These are phyloP conservation scores for Xylariaceae sp. DNA, from an alignment of 2,329 filamentous ascomycete genomes.

Conservation along the genomic window DNA sequence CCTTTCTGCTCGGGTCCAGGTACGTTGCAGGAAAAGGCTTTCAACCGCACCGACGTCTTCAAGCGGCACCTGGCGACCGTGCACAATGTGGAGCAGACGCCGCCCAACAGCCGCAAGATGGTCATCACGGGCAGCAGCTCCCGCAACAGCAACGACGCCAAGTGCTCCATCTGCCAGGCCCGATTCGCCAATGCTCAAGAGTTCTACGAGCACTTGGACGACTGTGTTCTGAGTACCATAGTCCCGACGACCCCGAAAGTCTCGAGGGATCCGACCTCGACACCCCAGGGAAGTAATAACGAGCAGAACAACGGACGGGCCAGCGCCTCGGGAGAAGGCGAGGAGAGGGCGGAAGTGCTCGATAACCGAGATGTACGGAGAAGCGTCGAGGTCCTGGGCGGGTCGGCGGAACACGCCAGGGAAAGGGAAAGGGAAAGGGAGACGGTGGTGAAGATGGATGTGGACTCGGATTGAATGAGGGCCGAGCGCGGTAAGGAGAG, in stretches of 20 bases:
- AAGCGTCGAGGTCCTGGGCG: slow-evolving; percentile 14
- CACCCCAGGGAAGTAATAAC: slow-evolving; percentile 24
- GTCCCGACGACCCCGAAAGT: slow-evolving; percentile 40
- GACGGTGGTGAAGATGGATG: slow-evolving; percentile 26
- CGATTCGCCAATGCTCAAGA: slow-evolving; percentile 82
- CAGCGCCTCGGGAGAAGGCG: slow-evolving; percentile 18
- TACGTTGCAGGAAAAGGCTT: slow-evolving; percentile 86
- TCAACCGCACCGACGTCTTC: slow-evolving; percentile 93
- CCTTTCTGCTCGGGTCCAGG: slow-evolving; percentile 89
- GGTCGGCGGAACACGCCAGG: slow-evolving; percentile 18
- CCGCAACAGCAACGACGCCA: slow-evolving; percentile 57
- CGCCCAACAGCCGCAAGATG: slow-evolving; percentile 83
- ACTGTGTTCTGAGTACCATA: slow-evolving; percentile 56
- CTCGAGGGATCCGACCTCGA: slow-evolving; percentile 23
- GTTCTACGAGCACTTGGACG: slow-evolving; percentile 91
- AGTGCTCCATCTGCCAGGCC: slow-evolving; percentile 83
- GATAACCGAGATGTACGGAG: slow-evolving; percentile 13
- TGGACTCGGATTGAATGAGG: slow-evolving; percentile 29
- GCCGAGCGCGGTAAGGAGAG: slow-evolving; percentile 9
- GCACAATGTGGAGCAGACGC: slow-evolving; percentile 87
- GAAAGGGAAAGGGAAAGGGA: too few relatives aligned
- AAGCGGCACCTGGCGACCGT: slow-evolving; percentile 89
- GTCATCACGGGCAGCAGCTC: slow-evolving; percentile 32
- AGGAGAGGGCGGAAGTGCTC: slow-evolving; percentile 19
- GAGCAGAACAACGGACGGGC: slow-evolving; percentile 20